Evolutionary conservation across 163 green algal species (phyloP), one percentile per base, ranked within the genome.

Genomic region (Chlorella variabilis): DNA sequence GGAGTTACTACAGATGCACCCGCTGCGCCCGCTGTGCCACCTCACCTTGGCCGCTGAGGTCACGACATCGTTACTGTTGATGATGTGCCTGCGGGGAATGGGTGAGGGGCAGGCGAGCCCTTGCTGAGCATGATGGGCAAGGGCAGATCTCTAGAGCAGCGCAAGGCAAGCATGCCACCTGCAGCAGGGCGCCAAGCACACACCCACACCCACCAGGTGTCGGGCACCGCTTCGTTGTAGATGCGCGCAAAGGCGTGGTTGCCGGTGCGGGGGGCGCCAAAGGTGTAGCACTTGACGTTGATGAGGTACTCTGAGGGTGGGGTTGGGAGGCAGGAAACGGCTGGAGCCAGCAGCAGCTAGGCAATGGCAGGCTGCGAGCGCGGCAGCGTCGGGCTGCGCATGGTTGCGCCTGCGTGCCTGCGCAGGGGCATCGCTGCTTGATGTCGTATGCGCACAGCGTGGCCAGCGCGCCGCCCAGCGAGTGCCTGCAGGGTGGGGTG

Each of bases 401-500:
- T n/a, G n/a, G n/a, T n/a, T n/a, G n/a, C n/a, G n/a, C n/a, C n/a
- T n/a, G n/a, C n/a, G n/a, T 27, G 34, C 33, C 54, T 23, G 36
- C 54, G 38, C 36, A 71, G 54, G 54, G 73, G 56, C 73, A 71
- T 36, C 73, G 73, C 41, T 81, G 62, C 45, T 58, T 68, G 36
- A 87, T 70, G 77, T 89, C 84, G 34, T 70, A 87, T 4, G 84
- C 81, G 25, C 71, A 83, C 71, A 94, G 81, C 51, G 85, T 89
- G 23, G 90, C 90, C 59, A 94, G 65, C 0, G 90, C 90, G 29
- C 90, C 90, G 17, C 90, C 90, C 70, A 94, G 75, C 1, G 87
- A 91, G 68, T 92, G 88, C 33, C 76, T 82, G 76, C 23, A 25
- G 23, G 51, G 36, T 15, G 17, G 29, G 29, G 42, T 20, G 3